phyloP scores from a whole-genome alignment of 192 early-diverging fungal genomes.

The Phycomyces blakesleeanus region DNA sequence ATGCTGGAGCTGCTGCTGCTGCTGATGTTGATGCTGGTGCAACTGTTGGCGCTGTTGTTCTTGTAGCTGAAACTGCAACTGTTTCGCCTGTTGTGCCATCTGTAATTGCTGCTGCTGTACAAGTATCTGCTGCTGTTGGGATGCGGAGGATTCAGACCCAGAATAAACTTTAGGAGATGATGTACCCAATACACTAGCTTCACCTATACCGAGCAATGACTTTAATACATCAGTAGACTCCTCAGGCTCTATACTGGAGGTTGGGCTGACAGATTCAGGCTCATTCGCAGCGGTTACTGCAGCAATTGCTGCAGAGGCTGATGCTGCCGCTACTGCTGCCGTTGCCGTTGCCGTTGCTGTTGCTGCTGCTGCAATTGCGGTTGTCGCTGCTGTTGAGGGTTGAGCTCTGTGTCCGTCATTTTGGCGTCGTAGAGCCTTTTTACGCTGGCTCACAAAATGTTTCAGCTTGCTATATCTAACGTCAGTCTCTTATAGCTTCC shows the following conservation, averaged over 20 bases:
- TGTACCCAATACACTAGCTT: no score
- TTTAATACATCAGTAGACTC: no score
- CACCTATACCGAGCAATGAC: no score
- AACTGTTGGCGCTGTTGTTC: neutral
- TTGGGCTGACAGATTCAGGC: no score
- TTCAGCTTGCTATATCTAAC: constrained; percentile 12
- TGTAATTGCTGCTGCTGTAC: constrained; percentile 4
- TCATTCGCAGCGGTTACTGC: neutral
- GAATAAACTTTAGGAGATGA: no score
- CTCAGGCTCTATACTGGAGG: no score
- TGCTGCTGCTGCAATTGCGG: constrained; percentile 8
- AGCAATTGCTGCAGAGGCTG: neutral
- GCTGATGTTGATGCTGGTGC: neutral
- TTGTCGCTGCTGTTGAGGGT: neutral
- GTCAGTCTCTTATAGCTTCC: neutral
- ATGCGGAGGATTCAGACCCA: no score
- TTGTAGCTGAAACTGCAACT: neutral
- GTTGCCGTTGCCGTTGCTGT: constrained; percentile 8
- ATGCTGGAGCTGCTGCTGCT: neutral
- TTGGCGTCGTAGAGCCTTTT: constrained; percentile 2
- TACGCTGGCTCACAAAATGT: constrained; percentile 26
- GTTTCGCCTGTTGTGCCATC: neutral
- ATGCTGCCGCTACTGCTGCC: neutral
- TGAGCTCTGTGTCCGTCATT: neutral
- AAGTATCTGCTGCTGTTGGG: neutral